A percentile compares a stretch with the other conserved stretches of the same genome.
These are phyloP conservation scores for Xenoacremonium recifei DNA, from an alignment of 2,329 filamentous ascomycete genomes.

Conservation along the genomic window DNA sequence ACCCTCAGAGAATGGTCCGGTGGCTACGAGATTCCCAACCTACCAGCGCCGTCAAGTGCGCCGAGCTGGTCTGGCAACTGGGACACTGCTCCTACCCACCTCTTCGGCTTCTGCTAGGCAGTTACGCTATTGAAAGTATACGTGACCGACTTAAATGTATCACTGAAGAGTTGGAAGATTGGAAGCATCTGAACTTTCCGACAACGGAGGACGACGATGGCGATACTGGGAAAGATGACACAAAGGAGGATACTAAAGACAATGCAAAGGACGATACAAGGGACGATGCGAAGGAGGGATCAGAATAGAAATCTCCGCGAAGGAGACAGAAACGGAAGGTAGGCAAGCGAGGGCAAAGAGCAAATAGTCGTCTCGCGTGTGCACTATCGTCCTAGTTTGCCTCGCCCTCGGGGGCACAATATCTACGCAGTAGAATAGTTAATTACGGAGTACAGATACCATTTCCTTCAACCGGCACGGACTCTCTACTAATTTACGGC, in stretches of 20 bases:
- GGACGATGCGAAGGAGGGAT: conserved; percentile 5
- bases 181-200: conserved; percentile 80
- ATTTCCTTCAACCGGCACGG: too few species aligned
- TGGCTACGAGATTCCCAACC: conserved; percentile 94
- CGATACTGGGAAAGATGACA: conserved; percentile 7
- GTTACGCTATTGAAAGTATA: conserved; percentile 94
- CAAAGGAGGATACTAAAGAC: conserved; percentile 2
- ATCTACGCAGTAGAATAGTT: too few species aligned
- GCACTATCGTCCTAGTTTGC: too few species aligned
- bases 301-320: too few species aligned
- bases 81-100: conserved; percentile 95
- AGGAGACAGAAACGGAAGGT: too few species aligned
- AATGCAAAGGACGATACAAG: conserved; percentile 17
- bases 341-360: too few species aligned
- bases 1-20: conserved; percentile 87
- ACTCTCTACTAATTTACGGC: too few species aligned
- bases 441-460: too few species aligned
- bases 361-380: too few species aligned
- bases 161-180: conserved; percentile 92
- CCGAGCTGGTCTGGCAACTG: conserved; percentile 90
- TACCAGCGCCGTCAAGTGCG: conserved; percentile 87
- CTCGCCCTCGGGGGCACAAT: too few species aligned
- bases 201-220: conserved; percentile 23
- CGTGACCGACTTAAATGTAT: conserved; percentile 84
- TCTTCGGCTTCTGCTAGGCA: conserved; percentile 80